Evolutionary conservation across 2,329 filamentous ascomycete species (phyloP), one percentile per base, ranked within the genome.

Genomic region (Venturia nashicola): DNA sequence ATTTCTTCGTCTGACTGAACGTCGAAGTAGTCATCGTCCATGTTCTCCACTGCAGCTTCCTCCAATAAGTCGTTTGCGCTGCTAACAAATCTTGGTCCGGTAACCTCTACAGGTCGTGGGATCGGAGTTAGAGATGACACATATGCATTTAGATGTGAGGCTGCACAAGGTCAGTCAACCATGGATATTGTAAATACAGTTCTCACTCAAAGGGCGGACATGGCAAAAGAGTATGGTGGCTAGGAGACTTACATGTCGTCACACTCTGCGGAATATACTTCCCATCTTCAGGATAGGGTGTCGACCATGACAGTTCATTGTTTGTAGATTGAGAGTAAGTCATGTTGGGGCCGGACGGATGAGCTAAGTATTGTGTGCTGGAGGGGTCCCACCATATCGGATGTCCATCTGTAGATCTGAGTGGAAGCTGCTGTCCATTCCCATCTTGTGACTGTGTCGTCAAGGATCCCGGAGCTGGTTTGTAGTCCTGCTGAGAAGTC

Each of bases 11-110:
- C 78, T 0, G 77, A 77, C 0, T 77, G 69, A 18, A 80, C 74
- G 65, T 81, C 79, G 68, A 75, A 80, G 66, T 80, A 80, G 61
- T 80, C 77, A 61, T 80, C 77, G 64, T 81, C 79, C 60, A 76
- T 74, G 34, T 71, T 71, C 68, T 80, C 78, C 18, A 81, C 70
- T 2, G 75, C 75, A 12, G 75, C 75, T 36, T 72, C 69, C 32
- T 69, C 70, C 12, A 77, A 69, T 23, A 74, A 43, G 34, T 72
- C 66, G 5, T 69, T 72, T 7, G 61, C 18, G n/a, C 72, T 67
- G 48, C 65, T 67, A 16, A 67, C 59, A 39, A 43, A 59, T 27
- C 14, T 40, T 46, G 40, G 8, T 16, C 43, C 60, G 16, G 18
- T 14, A 51, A 34, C 5, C 14, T 55, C 63, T 23, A 65, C 66